Percentiles rank a stretch among this genome's conserved stretches.
These are phyloP conservation scores for Euphorbia lathyris DNA, from an alignment of 345 rosid genomes.

Conservation along the genomic window DNA sequence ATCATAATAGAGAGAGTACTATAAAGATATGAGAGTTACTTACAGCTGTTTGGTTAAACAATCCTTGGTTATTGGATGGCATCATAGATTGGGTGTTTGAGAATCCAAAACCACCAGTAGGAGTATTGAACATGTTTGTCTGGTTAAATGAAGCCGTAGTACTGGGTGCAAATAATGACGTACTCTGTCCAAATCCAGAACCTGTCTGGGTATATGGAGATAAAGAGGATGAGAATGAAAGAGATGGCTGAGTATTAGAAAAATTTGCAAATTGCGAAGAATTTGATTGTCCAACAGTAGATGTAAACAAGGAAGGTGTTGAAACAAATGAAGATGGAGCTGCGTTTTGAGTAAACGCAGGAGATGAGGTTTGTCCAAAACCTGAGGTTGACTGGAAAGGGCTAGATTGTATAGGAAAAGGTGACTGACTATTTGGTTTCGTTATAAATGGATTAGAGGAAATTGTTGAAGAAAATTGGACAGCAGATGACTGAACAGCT, in stretches of 20 bases:
- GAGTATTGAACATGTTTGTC: slow-evolving; percentile 46
- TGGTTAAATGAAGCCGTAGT: slow-evolving; percentile 49
- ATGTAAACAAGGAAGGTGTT: slow-evolving; percentile 51
- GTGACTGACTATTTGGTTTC: slow-evolving; percentile 36
- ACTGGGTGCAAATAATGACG: slow-evolving; percentile 38
- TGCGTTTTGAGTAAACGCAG: slow-evolving; percentile 45
- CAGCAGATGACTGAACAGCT: slow-evolving; percentile 51
- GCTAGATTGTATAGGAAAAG: slow-evolving; percentile 32
- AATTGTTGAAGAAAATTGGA: slow-evolving; percentile 44
- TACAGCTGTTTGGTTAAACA: slow-evolving; percentile 54
- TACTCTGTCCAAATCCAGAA: slow-evolving; percentile 53
- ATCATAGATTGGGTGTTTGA: slow-evolving; percentile 44
- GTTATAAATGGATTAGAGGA: slow-evolving; percentile 50
- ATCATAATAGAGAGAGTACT: slow-evolving; percentile 1
- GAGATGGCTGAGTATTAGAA: slow-evolving; percentile 52
- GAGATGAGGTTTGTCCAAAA: slow-evolving; percentile 43
- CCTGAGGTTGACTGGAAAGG: slow-evolving; percentile 47
- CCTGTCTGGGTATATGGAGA: slow-evolving; percentile 55
- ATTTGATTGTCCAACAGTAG: slow-evolving; percentile 41
- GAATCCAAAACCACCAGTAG: slow-evolving; percentile 55
- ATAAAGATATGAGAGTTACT: slow-evolving; percentile 22
- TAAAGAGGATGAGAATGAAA: slow-evolving; percentile 46
- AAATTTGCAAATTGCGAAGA: slow-evolving; percentile 44
- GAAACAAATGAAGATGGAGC: slow-evolving; percentile 42
- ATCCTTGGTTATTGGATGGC: slow-evolving; percentile 40